Conservation (phyloP, 1,284 basidiomycete species). For the Microbotryum saponariae region DNA sequence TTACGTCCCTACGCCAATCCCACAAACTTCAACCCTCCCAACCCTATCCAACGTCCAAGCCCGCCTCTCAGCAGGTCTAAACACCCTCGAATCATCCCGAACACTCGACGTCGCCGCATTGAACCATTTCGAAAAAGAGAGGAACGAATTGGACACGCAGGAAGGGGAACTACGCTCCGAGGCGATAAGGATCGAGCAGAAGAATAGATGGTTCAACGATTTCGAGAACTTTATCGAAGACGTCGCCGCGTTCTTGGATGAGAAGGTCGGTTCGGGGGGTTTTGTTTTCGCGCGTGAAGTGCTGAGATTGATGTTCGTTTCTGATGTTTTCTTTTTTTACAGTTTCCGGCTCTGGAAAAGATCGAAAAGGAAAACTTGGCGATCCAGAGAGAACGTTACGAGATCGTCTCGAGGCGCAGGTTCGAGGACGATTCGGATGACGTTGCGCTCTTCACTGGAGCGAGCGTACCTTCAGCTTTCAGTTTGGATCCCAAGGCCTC, state of each 20-base stretch:
- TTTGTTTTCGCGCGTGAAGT: background rate
- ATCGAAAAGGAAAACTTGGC: slow-evolving; percentile 74
- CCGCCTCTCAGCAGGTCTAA: slow-evolving; percentile 55
- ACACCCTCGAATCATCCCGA: slow-evolving; percentile 48
- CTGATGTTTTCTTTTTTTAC: background rate
- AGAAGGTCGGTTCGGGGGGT: slow-evolving; percentile 58
- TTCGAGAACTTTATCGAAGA: slow-evolving; percentile 82
- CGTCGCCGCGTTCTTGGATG: slow-evolving; percentile 79
- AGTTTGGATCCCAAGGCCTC: background rate
- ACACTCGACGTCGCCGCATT: slow-evolving; percentile 31
- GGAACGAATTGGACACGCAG: slow-evolving; percentile 60
- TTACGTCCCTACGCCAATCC: slow-evolving; percentile 66
- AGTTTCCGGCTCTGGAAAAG: slow-evolving; percentile 75
- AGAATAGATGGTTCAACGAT: slow-evolving; percentile 75
- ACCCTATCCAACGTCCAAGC: slow-evolving; percentile 63
- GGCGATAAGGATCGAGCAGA: slow-evolving; percentile 68
- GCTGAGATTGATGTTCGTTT: slow-evolving; percentile 10
- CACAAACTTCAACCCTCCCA: slow-evolving; percentile 47
- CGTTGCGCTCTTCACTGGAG: slow-evolving; percentile 63
- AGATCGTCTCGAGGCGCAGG: slow-evolving; percentile 61
- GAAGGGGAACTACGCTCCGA: slow-evolving; percentile 72
- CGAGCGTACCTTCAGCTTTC: slow-evolving; percentile 27
- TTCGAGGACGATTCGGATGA: slow-evolving; percentile 72
- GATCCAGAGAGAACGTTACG: slow-evolving; percentile 63
- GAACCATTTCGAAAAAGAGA: slow-evolving; percentile 51